Evolutionary conservation across 2,329 filamentous ascomycete species (phyloP).

Genomic region (Aspergillus candidus): DNA sequence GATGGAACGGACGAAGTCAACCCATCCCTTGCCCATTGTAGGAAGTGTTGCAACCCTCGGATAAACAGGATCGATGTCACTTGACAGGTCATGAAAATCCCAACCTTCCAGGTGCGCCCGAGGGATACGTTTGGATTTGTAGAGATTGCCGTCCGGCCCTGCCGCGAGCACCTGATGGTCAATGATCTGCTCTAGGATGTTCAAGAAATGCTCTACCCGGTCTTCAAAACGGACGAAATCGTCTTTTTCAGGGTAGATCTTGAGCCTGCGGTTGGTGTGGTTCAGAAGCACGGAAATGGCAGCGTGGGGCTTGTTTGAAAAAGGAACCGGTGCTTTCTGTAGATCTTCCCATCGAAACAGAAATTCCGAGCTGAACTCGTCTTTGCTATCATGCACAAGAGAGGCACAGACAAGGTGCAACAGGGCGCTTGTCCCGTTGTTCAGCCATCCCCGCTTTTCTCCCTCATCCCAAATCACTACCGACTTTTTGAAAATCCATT

Average conservation of each 20-base stretch:
- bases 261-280: too few relatives aligned
- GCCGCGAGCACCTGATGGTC: conserved; percentile 15
- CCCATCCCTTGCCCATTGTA: conserved; percentile 21
- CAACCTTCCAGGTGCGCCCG: conserved; percentile 24
- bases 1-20: conserved; percentile 26
- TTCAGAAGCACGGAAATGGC: too few relatives aligned
- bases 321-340: too few relatives aligned
- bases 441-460: conserved; percentile 29
- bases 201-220: conserved; percentile 20
- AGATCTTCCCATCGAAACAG: too few relatives aligned
- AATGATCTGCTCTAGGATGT: conserved; percentile 24
- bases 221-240: conserved; percentile 14
- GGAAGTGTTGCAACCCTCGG: conserved; percentile 14
- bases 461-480: conserved; percentile 18
- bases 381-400: conserved; percentile 11
- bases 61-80: conserved; percentile 16
- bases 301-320: too few relatives aligned
- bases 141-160: background rate
- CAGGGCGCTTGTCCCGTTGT: conserved; percentile 32
- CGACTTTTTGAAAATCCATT: conserved; percentile 24
- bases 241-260: too few relatives aligned
- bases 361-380: too few relatives aligned
- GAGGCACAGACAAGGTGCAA: conserved; percentile 33
- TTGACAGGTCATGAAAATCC: conserved; percentile 22
- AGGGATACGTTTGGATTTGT: background rate